These are phyloP conservation scores for Glarea lozoyensis DNA, from an alignment of 495 filamentous ascomycete species.

Conservation along the genomic window DNA sequence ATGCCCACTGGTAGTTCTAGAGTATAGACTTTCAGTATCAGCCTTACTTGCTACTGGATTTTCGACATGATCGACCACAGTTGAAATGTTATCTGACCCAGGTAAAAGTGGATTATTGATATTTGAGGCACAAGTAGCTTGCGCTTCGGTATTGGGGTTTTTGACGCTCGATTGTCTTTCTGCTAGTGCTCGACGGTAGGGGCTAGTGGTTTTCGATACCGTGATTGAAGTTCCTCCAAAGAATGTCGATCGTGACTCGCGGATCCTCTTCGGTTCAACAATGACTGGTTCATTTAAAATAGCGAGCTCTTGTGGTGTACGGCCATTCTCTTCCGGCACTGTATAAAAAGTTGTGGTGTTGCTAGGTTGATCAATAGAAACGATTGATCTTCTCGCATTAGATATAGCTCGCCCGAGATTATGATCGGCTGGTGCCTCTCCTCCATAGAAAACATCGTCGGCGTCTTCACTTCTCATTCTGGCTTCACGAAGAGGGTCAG, in stretches of 20 bases:
- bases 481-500: constrained; percentile 17
- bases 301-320: constrained; percentile 23
- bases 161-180: no score
- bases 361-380: constrained; percentile 12
- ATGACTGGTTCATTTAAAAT: constrained; percentile 17
- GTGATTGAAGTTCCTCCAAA: constrained; percentile 12
- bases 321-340: constrained; percentile 10
- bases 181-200: constrained; percentile 43
- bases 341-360: constrained; percentile 15
- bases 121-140: no score
- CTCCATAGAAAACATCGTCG: constrained; percentile 15
- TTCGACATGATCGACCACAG: background rate
- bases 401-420: background rate
- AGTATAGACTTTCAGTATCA: constrained; percentile 44
- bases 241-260: constrained; percentile 23
- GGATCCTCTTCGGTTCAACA: constrained; percentile 13
- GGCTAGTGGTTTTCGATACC: constrained; percentile 36
- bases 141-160: constrained; percentile 1
- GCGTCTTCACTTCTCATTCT: constrained; percentile 13
- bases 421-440: background rate
- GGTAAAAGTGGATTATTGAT: constrained; percentile 7
- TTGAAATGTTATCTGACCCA: background rate
- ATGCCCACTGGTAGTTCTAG: constrained; percentile 40
- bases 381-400: background rate
- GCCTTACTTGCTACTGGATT: constrained; percentile 16